Evolutionary conservation across 805 yeast genomes (phyloP).

Genomic region (Ogataea nonfermentans): DNA sequence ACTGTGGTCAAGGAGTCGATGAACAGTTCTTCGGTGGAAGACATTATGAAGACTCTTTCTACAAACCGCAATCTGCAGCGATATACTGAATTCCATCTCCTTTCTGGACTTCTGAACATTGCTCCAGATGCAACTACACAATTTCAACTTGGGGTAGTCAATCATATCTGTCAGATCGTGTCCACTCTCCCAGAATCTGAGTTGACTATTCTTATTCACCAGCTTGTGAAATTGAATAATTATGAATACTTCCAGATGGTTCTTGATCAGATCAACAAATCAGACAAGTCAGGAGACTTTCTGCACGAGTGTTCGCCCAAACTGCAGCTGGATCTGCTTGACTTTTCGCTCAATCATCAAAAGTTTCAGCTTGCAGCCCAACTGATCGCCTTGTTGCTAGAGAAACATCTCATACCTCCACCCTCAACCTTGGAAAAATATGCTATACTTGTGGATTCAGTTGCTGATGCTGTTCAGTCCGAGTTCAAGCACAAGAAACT

Average conservation of each 20-base stretch:
- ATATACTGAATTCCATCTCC: slow-evolving; percentile 12
- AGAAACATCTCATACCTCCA: slow-evolving; percentile 15
- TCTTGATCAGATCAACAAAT: slow-evolving; percentile 8
- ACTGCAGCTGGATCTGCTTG: slow-evolving; percentile 14
- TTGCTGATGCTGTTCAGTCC: slow-evolving; percentile 18
- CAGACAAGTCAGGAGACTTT: slow-evolving; percentile 1
- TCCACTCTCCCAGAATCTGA: slow-evolving; percentile 9
- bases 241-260: slow-evolving; percentile 8
- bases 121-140: background rate
- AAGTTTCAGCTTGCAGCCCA: slow-evolving; percentile 22
- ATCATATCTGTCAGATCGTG: slow-evolving; percentile 5
- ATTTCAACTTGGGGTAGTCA: slow-evolving; percentile 6
- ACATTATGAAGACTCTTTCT: slow-evolving; percentile 3
- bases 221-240: slow-evolving; percentile 6
- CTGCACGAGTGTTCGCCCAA: slow-evolving; percentile 9
- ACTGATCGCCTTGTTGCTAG: slow-evolving; percentile 15
- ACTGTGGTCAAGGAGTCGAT: background rate
- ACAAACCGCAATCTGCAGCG: background rate
- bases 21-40: background rate
- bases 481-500: slow-evolving; percentile 17
- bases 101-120: slow-evolving; percentile 6
- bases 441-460: slow-evolving; percentile 13
- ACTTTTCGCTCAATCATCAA: slow-evolving; percentile 11
- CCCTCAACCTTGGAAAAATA: slow-evolving; percentile 16
- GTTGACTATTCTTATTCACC: slow-evolving; percentile 8